Evolutionary conservation across 2,329 filamentous ascomycete genomes (phyloP).

Genomic region (Ascochyta koolunga): DNA sequence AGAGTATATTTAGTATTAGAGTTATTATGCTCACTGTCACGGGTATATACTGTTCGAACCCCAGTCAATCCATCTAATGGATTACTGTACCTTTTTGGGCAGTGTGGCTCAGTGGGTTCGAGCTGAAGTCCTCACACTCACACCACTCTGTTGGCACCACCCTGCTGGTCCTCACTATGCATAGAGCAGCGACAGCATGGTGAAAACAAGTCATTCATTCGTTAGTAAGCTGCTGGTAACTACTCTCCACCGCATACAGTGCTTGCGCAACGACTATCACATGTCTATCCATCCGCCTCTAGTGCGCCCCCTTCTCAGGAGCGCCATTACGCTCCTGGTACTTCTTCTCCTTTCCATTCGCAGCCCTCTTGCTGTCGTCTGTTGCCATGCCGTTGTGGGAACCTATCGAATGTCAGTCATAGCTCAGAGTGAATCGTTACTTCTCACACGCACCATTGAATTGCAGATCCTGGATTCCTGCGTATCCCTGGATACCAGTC

Average conservation of each 20-base stretch:
- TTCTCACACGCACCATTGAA: slow-evolving; percentile 55
- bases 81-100: too few species aligned
- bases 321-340: slow-evolving; percentile 56
- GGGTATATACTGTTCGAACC: too few species aligned
- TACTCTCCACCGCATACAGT: neutral
- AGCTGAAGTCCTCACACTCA: too few species aligned
- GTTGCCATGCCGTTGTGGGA: slow-evolving; percentile 67
- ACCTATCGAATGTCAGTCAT: slow-evolving; percentile 26
- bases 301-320: slow-evolving; percentile 37
- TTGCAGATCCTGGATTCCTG: slow-evolving; percentile 59
- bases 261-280: too few species aligned
- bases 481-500: slow-evolving; percentile 66
- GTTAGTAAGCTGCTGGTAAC: neutral
- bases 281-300: neutral
- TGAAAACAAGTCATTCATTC: neutral
- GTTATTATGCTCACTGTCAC: too few species aligned
- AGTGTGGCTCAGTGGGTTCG: too few species aligned
- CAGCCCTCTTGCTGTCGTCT: slow-evolving; percentile 52
- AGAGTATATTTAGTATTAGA: too few species aligned
- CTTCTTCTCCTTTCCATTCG: slow-evolving; percentile 56
- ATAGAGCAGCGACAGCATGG: too few species aligned
- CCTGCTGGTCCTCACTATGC: too few species aligned
- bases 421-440: too few species aligned
- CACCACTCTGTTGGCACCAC: too few species aligned
- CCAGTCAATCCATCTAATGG: too few species aligned